A percentile compares a stretch with the other conserved stretches of the same genome.
Evolutionary conservation across 352 stramenopile species (phyloP).

Genomic region (Globisporangium parvum): DNA sequence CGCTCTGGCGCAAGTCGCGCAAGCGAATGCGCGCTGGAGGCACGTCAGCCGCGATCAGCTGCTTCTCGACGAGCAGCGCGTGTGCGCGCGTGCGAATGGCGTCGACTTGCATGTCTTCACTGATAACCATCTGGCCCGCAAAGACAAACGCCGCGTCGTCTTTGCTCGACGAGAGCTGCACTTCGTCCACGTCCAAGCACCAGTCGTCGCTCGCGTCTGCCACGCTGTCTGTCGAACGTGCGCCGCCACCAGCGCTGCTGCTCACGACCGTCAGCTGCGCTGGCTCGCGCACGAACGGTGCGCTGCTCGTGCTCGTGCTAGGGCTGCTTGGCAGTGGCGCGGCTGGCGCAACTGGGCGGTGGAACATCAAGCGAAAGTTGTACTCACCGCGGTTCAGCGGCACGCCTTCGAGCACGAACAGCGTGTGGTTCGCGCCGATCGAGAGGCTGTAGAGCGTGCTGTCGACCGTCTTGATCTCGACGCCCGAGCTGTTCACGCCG

Average conservation of each 20-base stretch:
- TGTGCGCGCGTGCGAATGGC: conserved; percentile 56
- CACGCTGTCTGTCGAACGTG: conserved; percentile 13
- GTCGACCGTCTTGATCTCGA: conserved; percentile 80
- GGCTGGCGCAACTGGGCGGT: conserved; percentile 17
- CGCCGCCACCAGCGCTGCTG: neutral
- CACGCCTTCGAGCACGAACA: conserved; percentile 61
- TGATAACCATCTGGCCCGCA: conserved; percentile 62
- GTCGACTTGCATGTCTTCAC: conserved; percentile 68
- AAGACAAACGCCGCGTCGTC: conserved; percentile 51
- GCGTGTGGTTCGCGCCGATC: conserved; percentile 57
- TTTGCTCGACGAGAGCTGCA: conserved; percentile 41
- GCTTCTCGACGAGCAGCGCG: conserved; percentile 37
- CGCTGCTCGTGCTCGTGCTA: conserved; percentile 8
- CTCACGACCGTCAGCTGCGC: conserved; percentile 18
- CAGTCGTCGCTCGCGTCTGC: conserved; percentile 16
- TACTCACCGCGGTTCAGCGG: conserved; percentile 71
- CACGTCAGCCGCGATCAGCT: conserved; percentile 22
- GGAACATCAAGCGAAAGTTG: conserved; percentile 67
- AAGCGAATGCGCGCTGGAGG: conserved; percentile 44
- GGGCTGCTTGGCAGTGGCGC: conserved; percentile 3
- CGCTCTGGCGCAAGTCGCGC: conserved; percentile 61
- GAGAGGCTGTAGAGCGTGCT: conserved; percentile 71
- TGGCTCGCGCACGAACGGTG: conserved; percentile 4
- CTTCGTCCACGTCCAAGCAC: conserved; percentile 55
- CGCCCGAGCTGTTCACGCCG: conserved; percentile 52